phyloP scores from a whole-genome alignment of 148 eudicot species.

The Oxyria digyna region DNA sequence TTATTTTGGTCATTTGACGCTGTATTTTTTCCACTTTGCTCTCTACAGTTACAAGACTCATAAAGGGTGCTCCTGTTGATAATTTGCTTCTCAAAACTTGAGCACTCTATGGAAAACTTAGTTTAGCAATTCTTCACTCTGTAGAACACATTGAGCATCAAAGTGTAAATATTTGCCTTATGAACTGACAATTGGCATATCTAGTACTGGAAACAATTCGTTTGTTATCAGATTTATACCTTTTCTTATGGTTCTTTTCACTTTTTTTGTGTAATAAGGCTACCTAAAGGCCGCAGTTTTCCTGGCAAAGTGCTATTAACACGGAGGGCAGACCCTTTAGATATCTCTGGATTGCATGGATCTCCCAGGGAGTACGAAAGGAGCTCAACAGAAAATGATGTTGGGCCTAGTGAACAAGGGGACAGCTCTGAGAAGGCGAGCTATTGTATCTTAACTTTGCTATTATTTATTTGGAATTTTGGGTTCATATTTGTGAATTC shows the following conservation, averaged over 20 bases:
- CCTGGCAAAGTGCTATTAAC: conserved; percentile 92
- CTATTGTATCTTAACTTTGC: neutral
- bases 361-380: conserved; percentile 45
- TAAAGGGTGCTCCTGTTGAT: no score
- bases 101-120: no score
- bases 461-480: neutral
- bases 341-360: conserved; percentile 31
- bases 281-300: conserved; percentile 88
- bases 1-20: neutral
- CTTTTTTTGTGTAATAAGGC: conserved; percentile 24
- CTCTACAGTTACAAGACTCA: no score
- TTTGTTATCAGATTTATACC: neutral
- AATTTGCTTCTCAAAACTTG: neutral
- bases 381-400: conserved; percentile 48
- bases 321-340: conserved; percentile 58
- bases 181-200: neutral
- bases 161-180: no score
- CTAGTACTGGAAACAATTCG: neutral
- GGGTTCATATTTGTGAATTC: neutral
- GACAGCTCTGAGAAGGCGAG: conserved; percentile 53
- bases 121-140: no score
- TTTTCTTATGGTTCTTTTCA: conserved; percentile 9
- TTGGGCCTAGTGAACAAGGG: conserved; percentile 36
- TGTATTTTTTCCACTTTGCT: no score
- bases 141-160: no score